These are phyloP conservation scores for Hypoxylon sp. DNA, from an alignment of 2,329 filamentous ascomycete species.

Conservation along the genomic window DNA sequence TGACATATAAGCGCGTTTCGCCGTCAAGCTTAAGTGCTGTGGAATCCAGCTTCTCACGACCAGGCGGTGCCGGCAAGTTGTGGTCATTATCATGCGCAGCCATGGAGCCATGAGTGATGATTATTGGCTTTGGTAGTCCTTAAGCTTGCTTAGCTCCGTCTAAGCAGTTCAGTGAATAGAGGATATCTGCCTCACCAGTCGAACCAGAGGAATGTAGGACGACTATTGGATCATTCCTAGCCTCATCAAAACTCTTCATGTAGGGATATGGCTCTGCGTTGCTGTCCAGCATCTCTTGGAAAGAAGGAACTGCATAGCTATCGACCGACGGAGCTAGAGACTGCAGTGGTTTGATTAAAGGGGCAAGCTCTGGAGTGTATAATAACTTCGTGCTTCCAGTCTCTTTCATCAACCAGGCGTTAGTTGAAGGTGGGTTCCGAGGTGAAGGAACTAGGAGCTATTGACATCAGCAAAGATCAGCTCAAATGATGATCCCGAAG, in stretches of 20 bases:
- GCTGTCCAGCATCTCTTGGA: conserved; percentile 34
- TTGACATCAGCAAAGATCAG: no score
- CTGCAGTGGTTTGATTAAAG: conserved; percentile 21
- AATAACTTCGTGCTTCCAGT: conserved; percentile 34
- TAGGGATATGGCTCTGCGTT: conserved; percentile 27
- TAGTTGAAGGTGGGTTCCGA: conserved; percentile 32
- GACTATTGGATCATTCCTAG: conserved; percentile 32
- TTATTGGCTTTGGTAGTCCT: conserved; percentile 23
- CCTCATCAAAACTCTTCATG: conserved; percentile 34
- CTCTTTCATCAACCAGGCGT: conserved; percentile 33
- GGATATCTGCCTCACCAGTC: conserved; percentile 30
- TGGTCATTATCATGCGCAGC: conserved; percentile 19
- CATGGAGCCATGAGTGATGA: conserved; percentile 16
- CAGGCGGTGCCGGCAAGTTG: conserved; percentile 26
- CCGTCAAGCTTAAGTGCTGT: conserved; percentile 34
- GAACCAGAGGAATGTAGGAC: conserved; percentile 43
- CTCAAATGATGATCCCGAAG: neutral
- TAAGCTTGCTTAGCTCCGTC: neutral
- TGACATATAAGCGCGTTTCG: conserved; percentile 31
- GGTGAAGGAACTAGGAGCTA: conserved; percentile 40
- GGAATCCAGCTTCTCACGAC: conserved; percentile 30
- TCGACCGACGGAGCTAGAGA: neutral
- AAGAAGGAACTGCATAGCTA: conserved; percentile 25
- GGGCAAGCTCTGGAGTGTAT: conserved; percentile 26
- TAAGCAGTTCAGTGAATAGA: neutral